Evolutionary conservation across 441 rosid genomes (phyloP).

Genomic region (Gossypium trilobum): DNA sequence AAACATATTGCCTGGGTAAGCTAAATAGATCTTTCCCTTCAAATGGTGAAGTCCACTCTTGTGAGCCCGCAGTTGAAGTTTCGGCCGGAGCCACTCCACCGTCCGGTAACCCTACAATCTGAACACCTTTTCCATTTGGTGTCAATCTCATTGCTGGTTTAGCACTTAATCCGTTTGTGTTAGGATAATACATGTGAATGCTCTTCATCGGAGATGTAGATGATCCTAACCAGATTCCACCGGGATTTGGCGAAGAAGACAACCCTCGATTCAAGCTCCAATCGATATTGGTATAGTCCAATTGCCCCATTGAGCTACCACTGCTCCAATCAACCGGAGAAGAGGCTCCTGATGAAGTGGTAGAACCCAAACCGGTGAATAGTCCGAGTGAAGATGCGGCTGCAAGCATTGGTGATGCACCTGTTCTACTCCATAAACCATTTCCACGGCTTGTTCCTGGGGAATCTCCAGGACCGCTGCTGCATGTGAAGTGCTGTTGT

Average conservation of each 20-base stretch:
- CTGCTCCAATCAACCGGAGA: constrained; percentile 76
- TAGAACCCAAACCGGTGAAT: constrained; percentile 57
- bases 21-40: constrained; percentile 77
- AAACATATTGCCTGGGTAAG: constrained; percentile 66
- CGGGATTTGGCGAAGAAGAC: constrained; percentile 29
- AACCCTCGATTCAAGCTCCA: constrained; percentile 68
- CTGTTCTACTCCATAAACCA: constrained; percentile 44
- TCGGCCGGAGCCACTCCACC: constrained; percentile 25
- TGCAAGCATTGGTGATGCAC: constrained; percentile 46
- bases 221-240: constrained; percentile 39
- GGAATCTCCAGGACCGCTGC: constrained; percentile 39
- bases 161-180: constrained; percentile 26
- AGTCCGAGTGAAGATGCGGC: constrained; percentile 80
- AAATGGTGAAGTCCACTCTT: constrained; percentile 82
- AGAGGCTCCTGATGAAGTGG: constrained; percentile 49
- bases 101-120: constrained; percentile 34
- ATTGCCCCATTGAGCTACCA: constrained; percentile 42
- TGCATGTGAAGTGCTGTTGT: constrained; percentile 35
- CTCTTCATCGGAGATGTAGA: constrained; percentile 32
- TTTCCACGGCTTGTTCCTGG: constrained; percentile 40
- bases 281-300: constrained; percentile 66
- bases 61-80: constrained; percentile 33
- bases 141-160: constrained; percentile 39
- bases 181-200: constrained; percentile 27
- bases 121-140: constrained; percentile 31